Evolutionary conservation across 2,329 filamentous ascomycete species (phyloP).

Genomic region (Cladosporium halotolerans): DNA sequence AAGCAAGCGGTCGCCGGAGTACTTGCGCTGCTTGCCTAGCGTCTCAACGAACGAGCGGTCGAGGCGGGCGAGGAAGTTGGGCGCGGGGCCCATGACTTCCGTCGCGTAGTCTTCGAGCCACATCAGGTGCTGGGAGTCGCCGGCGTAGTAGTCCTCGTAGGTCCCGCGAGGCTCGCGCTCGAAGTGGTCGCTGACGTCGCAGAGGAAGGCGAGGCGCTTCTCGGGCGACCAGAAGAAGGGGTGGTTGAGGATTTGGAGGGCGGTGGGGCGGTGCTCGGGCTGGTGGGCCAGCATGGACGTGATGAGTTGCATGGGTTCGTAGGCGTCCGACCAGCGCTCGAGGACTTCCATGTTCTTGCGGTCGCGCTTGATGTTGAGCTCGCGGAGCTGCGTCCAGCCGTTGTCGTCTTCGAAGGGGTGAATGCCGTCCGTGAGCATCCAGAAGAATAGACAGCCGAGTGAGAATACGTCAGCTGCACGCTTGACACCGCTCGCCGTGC

Average conservation of each 20-base stretch:
- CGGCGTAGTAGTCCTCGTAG: constrained; percentile 25
- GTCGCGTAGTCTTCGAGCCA: constrained; percentile 48
- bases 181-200: constrained; percentile 92
- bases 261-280: constrained; percentile 62
- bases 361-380: constrained; percentile 94
- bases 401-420: constrained; percentile 95
- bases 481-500: constrained; percentile 68
- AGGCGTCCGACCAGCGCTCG: constrained; percentile 64
- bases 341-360: constrained; percentile 56
- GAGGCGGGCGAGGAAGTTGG: constrained; percentile 70
- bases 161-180: constrained; percentile 79
- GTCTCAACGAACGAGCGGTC: constrained; percentile 81
- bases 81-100: constrained; percentile 45
- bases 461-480: constrained; percentile 97
- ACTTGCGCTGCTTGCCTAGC: constrained; percentile 90
- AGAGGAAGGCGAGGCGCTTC: constrained; percentile 86
- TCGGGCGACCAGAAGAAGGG: constrained; percentile 95
- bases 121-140: constrained; percentile 53
- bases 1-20: constrained; percentile 74
- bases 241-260: constrained; percentile 76
- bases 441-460: constrained; percentile 95
- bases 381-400: constrained; percentile 74
- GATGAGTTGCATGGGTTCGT: constrained; percentile 83
- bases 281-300: constrained; percentile 67
- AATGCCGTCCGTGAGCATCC: constrained; percentile 85